Base-by-base conservation (phyloP, 2,329 filamentous ascomycete genomes). In the Trichoderma harzianum region DNA sequence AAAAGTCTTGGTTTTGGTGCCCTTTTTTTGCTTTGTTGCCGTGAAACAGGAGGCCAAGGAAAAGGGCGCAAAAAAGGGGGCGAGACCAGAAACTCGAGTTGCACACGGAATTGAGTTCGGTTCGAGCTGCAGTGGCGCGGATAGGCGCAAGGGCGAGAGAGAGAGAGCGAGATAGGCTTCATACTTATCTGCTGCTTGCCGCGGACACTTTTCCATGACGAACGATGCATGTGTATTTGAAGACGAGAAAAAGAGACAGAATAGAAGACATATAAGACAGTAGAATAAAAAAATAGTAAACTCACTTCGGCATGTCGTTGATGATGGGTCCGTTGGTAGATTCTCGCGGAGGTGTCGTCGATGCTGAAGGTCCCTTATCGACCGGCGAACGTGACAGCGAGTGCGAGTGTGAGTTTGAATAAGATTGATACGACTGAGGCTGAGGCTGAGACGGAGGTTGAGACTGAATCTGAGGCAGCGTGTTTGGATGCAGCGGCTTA, bases 311-410 rank as follows among this genome's bases (percentile, higher is more conserved):
- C n/a, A 51, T 36, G 5, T 24, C 51, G 24, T 47, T 55, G 30
- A 53, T 21, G 34, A n/a, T 28, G 6, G 53, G 26, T 34, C 61
- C 51, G 53, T 47, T 43, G 14, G 34, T 60, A 7, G 60, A 30
- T 18, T 70, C 68, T 39, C 32, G 68, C 11, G 68, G 68, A 47
- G 68, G 58, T 3, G 68, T 63, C 7, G 68, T 64, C 21, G 67
- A 53, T 18, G 67, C 36, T 70, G 67, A 69, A 57, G 55, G 34
- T 26, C 26, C 55, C 16, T 51, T 62, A 10, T 61, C 66, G 16
- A 69, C 57, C 3, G 55, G 55, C 12, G 65, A 66, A 6, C 51
- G 63, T 5, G 63, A 57, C 11, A 26, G 21, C 43, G 63, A 66
- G 21, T 66, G 63, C 43, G 43, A 51, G 43, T 51, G 16, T 3